Conservation (phyloP, 2,329 filamentous ascomycete species). For the Monilinia aucupariae region DNA sequence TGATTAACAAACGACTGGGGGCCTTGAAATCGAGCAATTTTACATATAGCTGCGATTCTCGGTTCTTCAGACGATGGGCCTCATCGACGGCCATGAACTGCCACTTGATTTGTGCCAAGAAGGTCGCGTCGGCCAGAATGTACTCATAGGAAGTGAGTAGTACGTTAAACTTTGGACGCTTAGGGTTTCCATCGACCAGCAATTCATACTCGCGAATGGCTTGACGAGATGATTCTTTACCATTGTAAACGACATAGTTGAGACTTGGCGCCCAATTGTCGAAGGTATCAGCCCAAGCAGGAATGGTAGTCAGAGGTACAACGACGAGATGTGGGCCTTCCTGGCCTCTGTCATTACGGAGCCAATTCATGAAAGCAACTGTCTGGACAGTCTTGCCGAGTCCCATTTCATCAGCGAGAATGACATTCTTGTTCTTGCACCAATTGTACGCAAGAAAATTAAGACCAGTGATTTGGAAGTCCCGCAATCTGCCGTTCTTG, state of each 20-base stretch:
- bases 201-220: slow-evolving; percentile 90
- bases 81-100: slow-evolving; percentile 95
- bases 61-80: slow-evolving; percentile 93
- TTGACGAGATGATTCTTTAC: slow-evolving; percentile 76
- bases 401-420: slow-evolving; percentile 97
- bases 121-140: slow-evolving; percentile 77
- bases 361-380: slow-evolving; percentile 94
- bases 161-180: slow-evolving; percentile 94
- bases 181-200: slow-evolving; percentile 76
- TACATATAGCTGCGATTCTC: slow-evolving; percentile 86
- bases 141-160: slow-evolving; percentile 97
- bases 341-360: slow-evolving; percentile 81
- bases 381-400: slow-evolving; percentile 97
- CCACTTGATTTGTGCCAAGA: slow-evolving; percentile 90
- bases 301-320: slow-evolving; percentile 95
- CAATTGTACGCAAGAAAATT: slow-evolving; percentile 97
- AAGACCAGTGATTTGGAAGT: slow-evolving; percentile 88
- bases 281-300: slow-evolving; percentile 97
- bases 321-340: slow-evolving; percentile 95
- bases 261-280: slow-evolving; percentile 93
- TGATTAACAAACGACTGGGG: slow-evolving; percentile 86
- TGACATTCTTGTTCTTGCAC: slow-evolving; percentile 90
- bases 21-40: slow-evolving; percentile 81
- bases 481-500: slow-evolving; percentile 74
- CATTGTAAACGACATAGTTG: slow-evolving; percentile 96